Evolutionary conservation across 768 basidiomycete species (phyloP).

Genomic region (Saitozyma podzolica): DNA sequence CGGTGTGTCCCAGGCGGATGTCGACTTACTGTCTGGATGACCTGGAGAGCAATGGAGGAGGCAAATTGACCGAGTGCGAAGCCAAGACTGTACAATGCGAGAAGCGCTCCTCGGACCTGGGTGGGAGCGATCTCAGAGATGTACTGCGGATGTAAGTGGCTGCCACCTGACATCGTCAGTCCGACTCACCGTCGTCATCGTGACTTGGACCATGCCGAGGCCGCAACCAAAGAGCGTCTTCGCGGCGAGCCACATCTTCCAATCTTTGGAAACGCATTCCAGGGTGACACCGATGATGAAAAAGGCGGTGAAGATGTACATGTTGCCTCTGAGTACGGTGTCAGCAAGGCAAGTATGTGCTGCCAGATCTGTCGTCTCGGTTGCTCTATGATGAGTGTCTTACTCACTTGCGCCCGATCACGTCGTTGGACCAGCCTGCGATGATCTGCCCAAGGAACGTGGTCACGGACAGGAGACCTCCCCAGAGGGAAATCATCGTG

Average conservation of each 20-base stretch:
- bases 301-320: slow-evolving; percentile 5
- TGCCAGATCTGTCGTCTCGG: no score
- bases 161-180: slow-evolving; percentile 3
- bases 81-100: slow-evolving; percentile 3
- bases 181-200: not conserved
- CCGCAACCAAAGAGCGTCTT: slow-evolving; percentile 1
- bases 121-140: slow-evolving; percentile 9
- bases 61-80: slow-evolving; percentile 13
- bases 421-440: no score
- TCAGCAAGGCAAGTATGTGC: no score
- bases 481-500: no score
- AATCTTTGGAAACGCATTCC: slow-evolving; percentile 9
- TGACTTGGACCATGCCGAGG: not conserved
- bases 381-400: no score
- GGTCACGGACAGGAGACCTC: no score
- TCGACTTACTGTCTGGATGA: not conserved
- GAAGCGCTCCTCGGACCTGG: slow-evolving; percentile 6
- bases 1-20: no score
- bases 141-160: slow-evolving; percentile 1
- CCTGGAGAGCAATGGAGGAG: slow-evolving; percentile 10
- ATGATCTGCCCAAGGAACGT: no score
- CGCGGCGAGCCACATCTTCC: slow-evolving; percentile 9
- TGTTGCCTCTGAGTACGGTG: not conserved
- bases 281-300: slow-evolving; percentile 1
- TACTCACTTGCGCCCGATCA: no score